Conservation (phyloP, 306 rosid genomes). For the Glycine latifolia region DNA sequence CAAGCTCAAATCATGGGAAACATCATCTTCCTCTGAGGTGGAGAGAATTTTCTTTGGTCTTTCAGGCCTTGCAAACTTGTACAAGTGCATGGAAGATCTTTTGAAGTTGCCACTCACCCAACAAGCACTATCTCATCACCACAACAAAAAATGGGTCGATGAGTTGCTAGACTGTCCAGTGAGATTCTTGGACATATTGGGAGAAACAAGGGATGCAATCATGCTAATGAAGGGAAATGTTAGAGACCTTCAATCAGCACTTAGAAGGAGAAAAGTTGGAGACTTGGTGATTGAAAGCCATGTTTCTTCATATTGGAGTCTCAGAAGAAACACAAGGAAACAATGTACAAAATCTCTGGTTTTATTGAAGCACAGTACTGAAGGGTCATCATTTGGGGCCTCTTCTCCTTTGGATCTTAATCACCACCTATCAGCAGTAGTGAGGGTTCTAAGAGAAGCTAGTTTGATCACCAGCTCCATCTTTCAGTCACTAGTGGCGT, state of each 20-base stretch:
- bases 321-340: slow-evolving; percentile 59
- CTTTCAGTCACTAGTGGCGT: slow-evolving; percentile 57
- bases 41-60: slow-evolving; percentile 53
- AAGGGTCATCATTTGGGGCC: slow-evolving; percentile 42
- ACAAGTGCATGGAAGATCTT: slow-evolving; percentile 59
- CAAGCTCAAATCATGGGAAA: slow-evolving; percentile 62
- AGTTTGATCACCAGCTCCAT: slow-evolving; percentile 56
- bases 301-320: slow-evolving; percentile 48
- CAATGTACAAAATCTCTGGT: slow-evolving; percentile 51
- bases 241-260: slow-evolving; percentile 64
- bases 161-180: slow-evolving; percentile 66
- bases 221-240: slow-evolving; percentile 56
- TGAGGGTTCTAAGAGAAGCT: slow-evolving; percentile 70
- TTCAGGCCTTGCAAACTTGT: slow-evolving; percentile 57
- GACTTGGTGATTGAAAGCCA: slow-evolving; percentile 54
- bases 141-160: slow-evolving; percentile 64
- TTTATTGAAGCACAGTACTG: slow-evolving; percentile 56
- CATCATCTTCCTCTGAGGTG: slow-evolving; percentile 53
- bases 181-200: slow-evolving; percentile 62
- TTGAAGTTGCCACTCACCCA: slow-evolving; percentile 64
- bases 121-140: slow-evolving; percentile 62
- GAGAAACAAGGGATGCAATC: slow-evolving; percentile 60
- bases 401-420: slow-evolving; percentile 51
- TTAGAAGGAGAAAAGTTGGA: slow-evolving; percentile 64
- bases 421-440: slow-evolving; percentile 58